Evolutionary conservation across 305 asterid species (phyloP).

Genomic region (Ruellia speciosa): DNA sequence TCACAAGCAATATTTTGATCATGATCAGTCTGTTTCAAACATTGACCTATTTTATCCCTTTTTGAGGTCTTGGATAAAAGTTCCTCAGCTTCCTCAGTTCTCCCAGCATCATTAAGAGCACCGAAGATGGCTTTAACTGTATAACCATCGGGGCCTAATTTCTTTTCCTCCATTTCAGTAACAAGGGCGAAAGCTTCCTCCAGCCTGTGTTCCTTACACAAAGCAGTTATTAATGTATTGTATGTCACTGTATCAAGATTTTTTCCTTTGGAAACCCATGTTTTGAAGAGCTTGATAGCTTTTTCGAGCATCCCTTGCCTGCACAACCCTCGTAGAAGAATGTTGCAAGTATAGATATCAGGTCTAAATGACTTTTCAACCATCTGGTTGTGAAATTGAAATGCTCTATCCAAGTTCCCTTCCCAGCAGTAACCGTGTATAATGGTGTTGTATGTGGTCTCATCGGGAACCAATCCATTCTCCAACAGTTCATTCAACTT

Average conservation of each 20-base stretch:
- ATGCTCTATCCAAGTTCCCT: conserved; percentile 66
- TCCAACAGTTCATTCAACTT: conserved; percentile 67
- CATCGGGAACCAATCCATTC: conserved; percentile 72
- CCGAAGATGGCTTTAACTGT: conserved; percentile 50
- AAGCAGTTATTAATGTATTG: conserved; percentile 65
- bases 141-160: conserved; percentile 62
- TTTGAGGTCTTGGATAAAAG: conserved; percentile 35
- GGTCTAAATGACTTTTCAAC: conserved; percentile 66
- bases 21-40: conserved; percentile 21
- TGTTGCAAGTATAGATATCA: conserved; percentile 62
- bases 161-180: conserved; percentile 68
- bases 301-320: conserved; percentile 70
- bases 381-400: conserved; percentile 76
- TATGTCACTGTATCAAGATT: conserved; percentile 56
- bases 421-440: conserved; percentile 81
- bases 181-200: conserved; percentile 58
- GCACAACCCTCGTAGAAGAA: conserved; percentile 78
- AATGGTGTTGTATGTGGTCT: conserved; percentile 68
- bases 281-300: conserved; percentile 57
- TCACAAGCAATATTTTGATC: conserved; percentile 24
- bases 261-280: conserved; percentile 63
- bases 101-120: conserved; percentile 54
- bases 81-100: conserved; percentile 57
- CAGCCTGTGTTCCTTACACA: conserved; percentile 65
- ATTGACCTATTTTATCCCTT: conserved; percentile 25